Base-by-base conservation (phyloP, 106 monocot species). In the Amphibolis antarctica region DNA sequence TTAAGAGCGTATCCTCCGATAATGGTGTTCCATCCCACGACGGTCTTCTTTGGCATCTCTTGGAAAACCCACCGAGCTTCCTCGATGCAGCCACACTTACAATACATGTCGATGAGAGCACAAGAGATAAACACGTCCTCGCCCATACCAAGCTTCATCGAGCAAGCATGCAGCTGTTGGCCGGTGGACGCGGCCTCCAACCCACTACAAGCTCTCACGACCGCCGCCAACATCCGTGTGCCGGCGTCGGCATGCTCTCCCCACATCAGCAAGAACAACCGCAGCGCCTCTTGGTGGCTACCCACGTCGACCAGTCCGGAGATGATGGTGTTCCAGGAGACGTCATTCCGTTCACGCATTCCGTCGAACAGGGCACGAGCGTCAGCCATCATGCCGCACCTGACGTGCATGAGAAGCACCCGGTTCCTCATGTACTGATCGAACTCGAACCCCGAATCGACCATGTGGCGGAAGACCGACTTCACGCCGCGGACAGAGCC, bases 11-110 rank as follows among this genome's bases (percentile, higher is more conserved):
- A 90, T 10, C 82, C 81, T 0, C 81, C 81, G 46, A 89, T 82
- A 28, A 96, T 84, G 5, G 82, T 66, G 70, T 96, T 96, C 86
- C 89, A 96, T 24, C 73, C 84, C 17, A 86, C 86, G 42, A 82
- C 60, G 20, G 73, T 82, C 69, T 87, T 86, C 44, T 82, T 80
- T 0, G 76, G 78, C 84, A 90, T 82, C 60, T 73, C 78, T 28
- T 84, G 78, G 62, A 90, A 98, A 3, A 87, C 81, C 84, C 75
- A 72, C 18, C 50, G 77, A 42, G 87, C 82, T 18, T 90, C 80
- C 28, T 77, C 53, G 10, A 91, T 80, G 64, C 76, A 47, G 42
- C 82, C 96, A 55, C 90, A 87, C 69, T 90, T 98, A 14, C 78
- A 72, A 56, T 98, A 98, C 90, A 93, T 69, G 23, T 76, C 76